A percentile compares a stretch with the other conserved stretches of the same genome.
phyloP scores from a whole-genome alignment of 306 rosid genomes.

The Acacia crassicarpa region DNA sequence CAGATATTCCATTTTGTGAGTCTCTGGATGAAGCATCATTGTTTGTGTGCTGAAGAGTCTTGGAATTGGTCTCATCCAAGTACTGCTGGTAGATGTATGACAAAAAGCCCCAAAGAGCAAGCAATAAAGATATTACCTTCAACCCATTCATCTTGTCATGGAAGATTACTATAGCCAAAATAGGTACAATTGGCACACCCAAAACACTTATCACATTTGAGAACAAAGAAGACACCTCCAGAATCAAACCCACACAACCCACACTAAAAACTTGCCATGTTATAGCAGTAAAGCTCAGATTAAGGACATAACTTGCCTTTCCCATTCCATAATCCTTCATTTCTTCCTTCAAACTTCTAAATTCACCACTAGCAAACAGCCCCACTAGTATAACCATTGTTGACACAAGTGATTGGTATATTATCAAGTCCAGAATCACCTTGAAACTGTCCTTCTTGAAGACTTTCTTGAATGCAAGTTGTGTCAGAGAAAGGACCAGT shows the following conservation, averaged over 20 bases:
- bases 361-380: slow-evolving; percentile 46
- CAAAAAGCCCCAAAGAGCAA: too few species aligned
- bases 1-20: too few species aligned
- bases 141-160: too few species aligned
- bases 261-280: slow-evolving; percentile 39
- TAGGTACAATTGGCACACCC: slow-evolving; percentile 46
- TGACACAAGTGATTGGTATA: slow-evolving; percentile 39
- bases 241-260: slow-evolving; percentile 44
- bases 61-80: too few species aligned
- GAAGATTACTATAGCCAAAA: neutral
- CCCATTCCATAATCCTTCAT: slow-evolving; percentile 41
- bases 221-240: slow-evolving; percentile 55
- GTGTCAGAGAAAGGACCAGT: slow-evolving; percentile 44
- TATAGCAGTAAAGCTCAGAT: slow-evolving; percentile 37
- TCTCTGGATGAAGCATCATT: too few species aligned
- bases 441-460: slow-evolving; percentile 34
- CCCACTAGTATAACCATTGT: slow-evolving; percentile 31
- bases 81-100: too few species aligned
- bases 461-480: slow-evolving; percentile 37
- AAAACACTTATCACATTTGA: slow-evolving; percentile 46
- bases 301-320: slow-evolving; percentile 37
- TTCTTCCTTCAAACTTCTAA: slow-evolving; percentile 39
- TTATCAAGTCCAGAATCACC: slow-evolving; percentile 40
- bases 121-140: too few species aligned
- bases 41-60: too few species aligned